Conservation (phyloP, 139 green algal species). For the Coelastrella sp. region DNA sequence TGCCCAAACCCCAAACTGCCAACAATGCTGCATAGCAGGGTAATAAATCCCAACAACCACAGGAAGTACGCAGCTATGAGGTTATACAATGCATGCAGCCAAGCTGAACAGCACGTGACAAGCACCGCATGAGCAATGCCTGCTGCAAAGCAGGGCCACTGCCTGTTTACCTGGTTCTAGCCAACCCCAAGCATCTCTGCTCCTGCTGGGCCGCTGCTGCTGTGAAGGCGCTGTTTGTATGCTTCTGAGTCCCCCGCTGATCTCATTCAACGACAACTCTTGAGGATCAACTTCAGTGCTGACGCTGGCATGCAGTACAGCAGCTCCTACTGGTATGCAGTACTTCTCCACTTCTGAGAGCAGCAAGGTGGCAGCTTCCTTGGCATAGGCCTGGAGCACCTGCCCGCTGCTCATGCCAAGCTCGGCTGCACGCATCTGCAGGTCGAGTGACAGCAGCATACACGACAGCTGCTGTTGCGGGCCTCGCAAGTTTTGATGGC, state of each 20-base stretch:
- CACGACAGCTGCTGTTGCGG: not conserved
- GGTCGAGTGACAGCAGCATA: not conserved
- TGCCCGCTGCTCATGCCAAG: constrained; percentile 24
- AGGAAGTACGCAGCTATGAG: no score
- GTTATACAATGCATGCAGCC: no score
- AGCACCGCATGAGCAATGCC: no score
- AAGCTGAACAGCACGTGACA: no score
- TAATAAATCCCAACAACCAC: no score
- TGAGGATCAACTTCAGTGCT: constrained; percentile 4
- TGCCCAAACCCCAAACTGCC: no score
- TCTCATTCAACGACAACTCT: constrained; percentile 44
- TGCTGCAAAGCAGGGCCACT: no score
- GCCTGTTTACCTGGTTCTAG: constrained; percentile 56
- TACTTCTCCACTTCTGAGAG: constrained; percentile 47
- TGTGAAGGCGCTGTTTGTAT: constrained; percentile 35
- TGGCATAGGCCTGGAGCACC: constrained; percentile 36
- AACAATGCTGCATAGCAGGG: no score
- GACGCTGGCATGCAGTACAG: not conserved
- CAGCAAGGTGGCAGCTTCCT: constrained; percentile 43
- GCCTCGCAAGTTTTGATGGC: no score
- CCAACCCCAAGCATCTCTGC: constrained; percentile 61
- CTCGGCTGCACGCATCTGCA: constrained; percentile 40
- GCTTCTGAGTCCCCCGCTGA: constrained; percentile 46
- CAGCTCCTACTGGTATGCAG: not conserved
- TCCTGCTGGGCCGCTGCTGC: constrained; percentile 12